Evolutionary conservation across 225 moss, liverwort and hornwort genomes (phyloP).

Genomic region (Ulota crispa): DNA sequence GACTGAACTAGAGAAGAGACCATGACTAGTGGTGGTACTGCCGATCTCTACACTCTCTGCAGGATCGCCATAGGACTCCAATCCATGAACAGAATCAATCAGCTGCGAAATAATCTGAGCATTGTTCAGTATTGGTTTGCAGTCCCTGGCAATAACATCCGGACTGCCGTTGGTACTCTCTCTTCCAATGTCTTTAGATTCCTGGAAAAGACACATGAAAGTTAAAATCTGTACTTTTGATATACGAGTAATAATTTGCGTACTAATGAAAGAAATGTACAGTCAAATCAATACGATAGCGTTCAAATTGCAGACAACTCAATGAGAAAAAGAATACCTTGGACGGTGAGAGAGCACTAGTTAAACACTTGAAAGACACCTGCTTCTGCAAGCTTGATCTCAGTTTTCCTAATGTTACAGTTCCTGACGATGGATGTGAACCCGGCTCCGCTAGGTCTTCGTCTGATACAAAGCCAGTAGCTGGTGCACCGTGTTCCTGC

Average conservation of each 20-base stretch:
- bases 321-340: background rate
- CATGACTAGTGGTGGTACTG: conserved; percentile 25
- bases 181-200: background rate
- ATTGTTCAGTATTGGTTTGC: conserved; percentile 44
- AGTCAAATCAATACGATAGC: background rate
- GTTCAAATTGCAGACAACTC: background rate
- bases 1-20: conserved; percentile 39
- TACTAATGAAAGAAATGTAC: background rate
- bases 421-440: background rate
- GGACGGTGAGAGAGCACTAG: background rate
- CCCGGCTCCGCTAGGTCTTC: background rate
- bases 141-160: conserved; percentile 36
- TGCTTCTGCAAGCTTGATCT: conserved; percentile 29
- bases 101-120: conserved; percentile 51
- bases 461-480: conserved; percentile 11
- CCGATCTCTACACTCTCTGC: conserved; percentile 29
- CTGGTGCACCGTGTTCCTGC: conserved; percentile 20
- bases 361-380: conserved; percentile 15
- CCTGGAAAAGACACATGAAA: conserved; percentile 17
- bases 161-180: background rate
- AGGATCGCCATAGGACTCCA: conserved; percentile 27
- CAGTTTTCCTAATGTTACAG: background rate
- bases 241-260: background rate
- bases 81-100: conserved; percentile 49
- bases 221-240: background rate